These are phyloP conservation scores for Lactarius pseudohatsudake DNA, from an alignment of 768 basidiomycete genomes.

Conservation along the genomic window DNA sequence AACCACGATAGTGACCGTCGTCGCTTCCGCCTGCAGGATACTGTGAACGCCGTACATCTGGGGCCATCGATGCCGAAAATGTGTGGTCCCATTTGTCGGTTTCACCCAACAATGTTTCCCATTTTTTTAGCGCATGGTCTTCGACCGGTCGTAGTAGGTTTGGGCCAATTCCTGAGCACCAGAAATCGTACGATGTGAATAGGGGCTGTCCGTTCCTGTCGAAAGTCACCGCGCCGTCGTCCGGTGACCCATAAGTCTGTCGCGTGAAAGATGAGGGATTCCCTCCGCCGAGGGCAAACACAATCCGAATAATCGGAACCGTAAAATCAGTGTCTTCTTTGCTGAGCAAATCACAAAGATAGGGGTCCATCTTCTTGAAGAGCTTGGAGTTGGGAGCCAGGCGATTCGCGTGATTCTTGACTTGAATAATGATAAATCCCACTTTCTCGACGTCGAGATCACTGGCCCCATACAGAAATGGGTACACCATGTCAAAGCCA, in stretches of 20 bases:
- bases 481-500: neutral
- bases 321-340: neutral
- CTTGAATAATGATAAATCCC: neutral
- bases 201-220: neutral
- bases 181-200: neutral
- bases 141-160: neutral
- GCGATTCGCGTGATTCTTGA: neutral
- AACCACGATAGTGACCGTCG: too few relatives aligned
- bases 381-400: accelerated
- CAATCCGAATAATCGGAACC: neutral
- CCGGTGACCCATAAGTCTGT: neutral
- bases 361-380: neutral
- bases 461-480: neutral
- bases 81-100: neutral
- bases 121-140: neutral
- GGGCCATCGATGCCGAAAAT: neutral
- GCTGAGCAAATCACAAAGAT: neutral
- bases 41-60: neutral
- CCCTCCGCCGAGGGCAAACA: neutral
- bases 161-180: neutral
- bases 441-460: neutral
- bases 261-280: neutral
- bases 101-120: neutral
- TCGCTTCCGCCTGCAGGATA: neutral
- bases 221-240: neutral